Evolutionary conservation across 345 rosid genomes (phyloP).

Genomic region (Diplotaxis tenuifolia): DNA sequence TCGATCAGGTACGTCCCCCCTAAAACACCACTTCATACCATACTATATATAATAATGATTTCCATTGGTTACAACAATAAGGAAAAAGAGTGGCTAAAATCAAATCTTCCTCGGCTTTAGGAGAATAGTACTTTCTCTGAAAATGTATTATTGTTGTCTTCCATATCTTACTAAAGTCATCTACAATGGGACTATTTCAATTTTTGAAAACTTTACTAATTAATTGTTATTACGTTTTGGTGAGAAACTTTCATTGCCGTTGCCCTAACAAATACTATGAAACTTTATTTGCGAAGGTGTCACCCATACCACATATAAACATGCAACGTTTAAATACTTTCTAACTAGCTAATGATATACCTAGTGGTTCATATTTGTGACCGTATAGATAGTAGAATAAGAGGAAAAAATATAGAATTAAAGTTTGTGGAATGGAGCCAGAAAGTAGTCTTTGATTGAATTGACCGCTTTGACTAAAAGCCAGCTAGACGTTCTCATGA

Average conservation of each 20-base stretch:
- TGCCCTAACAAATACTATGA: no score
- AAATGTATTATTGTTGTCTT: background rate
- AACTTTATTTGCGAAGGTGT: no score
- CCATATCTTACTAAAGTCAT: background rate
- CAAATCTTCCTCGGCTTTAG: slow-evolving; percentile 29
- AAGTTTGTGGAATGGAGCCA: background rate
- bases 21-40: slow-evolving; percentile 1
- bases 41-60: background rate
- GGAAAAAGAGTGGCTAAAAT: slow-evolving; percentile 10
- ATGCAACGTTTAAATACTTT: no score
- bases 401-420: no score
- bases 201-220: no score
- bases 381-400: no score
- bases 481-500: slow-evolving; percentile 11
- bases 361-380: no score
- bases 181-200: no score
- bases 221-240: no score
- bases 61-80: slow-evolving; percentile 12
- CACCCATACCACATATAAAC: no score
- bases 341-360: no score
- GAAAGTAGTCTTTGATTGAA: background rate
- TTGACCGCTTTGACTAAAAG: background rate
- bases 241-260: no score
- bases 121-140: background rate
- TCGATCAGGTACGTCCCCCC: slow-evolving; percentile 23